Percentiles rank a stretch among this genome's conserved stretches.
Evolutionary conservation across 2,329 filamentous ascomycete genomes (phyloP).

Genomic region (Penicillium sp.): DNA sequence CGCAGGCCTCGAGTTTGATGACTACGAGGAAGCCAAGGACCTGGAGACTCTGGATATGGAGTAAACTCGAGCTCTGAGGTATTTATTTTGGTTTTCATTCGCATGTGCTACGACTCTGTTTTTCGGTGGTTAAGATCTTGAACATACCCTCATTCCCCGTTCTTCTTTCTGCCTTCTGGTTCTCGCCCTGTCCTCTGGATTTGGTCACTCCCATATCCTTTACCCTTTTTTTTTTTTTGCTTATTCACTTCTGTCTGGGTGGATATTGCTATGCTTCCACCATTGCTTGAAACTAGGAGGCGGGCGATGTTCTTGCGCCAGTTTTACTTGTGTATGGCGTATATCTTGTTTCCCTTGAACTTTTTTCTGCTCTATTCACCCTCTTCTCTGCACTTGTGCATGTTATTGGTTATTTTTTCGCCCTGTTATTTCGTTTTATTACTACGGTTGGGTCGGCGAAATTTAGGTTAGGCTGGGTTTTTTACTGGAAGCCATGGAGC

Average conservation of each 20-base stretch:
- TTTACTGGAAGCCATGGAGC: conserved; percentile 23
- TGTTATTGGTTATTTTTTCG: conserved; percentile 12
- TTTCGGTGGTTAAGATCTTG: conserved; percentile 23
- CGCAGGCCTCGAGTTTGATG: conserved; percentile 50
- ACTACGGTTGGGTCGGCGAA: conserved; percentile 33
- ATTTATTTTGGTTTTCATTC: not conserved
- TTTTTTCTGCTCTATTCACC: conserved; percentile 5
- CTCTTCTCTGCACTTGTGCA: conserved; percentile 9
- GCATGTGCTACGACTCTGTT: conserved; percentile 29
- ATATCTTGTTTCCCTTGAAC: conserved; percentile 14
- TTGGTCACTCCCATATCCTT: not conserved
- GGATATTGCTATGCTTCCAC: not conserved
- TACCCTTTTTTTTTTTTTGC: not conserved
- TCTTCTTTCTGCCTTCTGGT: conserved; percentile 10
- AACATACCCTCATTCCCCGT: conserved; percentile 26
- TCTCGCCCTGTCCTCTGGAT: not conserved
- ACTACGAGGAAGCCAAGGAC: conserved; percentile 47
- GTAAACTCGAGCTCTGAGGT: conserved; percentile 20
- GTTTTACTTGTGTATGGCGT: conserved; percentile 1
- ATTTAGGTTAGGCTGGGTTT: conserved; percentile 30
- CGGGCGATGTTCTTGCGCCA: not conserved
- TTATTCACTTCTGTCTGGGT: not conserved
- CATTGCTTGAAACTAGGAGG: not conserved
- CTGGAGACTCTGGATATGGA: conserved; percentile 40
- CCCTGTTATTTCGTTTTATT: conserved; percentile 27